These are phyloP conservation scores for Tricholoma flavovirens DNA, from an alignment of 768 basidiomycete species.

Conservation along the genomic window DNA sequence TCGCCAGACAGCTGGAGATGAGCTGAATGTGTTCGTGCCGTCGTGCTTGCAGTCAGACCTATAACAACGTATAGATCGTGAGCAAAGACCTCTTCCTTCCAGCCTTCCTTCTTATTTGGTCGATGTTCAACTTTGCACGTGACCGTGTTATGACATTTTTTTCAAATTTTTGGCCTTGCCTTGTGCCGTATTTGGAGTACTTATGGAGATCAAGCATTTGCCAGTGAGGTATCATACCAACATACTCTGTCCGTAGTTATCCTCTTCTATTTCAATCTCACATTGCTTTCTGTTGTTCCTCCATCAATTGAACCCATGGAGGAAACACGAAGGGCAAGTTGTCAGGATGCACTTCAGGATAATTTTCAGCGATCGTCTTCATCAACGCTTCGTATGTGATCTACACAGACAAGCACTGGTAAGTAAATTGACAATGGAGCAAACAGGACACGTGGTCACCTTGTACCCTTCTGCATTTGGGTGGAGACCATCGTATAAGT, in stretches of 20 bases:
- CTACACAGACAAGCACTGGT: slow-evolving; percentile 29
- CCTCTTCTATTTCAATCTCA: too few species aligned
- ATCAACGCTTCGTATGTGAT: slow-evolving; percentile 61
- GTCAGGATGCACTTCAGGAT: slow-evolving; percentile 67
- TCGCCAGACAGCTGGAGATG: slow-evolving; percentile 17
- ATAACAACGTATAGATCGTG: slow-evolving; percentile 17
- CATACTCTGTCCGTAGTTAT: too few species aligned
- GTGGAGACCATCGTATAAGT: slow-evolving; percentile 76
- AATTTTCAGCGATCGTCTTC: slow-evolving; percentile 46
- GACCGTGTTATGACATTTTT: slow-evolving; percentile 28
- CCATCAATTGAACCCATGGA: background rate
- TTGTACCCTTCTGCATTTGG: slow-evolving; percentile 68
- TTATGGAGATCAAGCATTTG: too few species aligned
- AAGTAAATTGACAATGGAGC: background rate
- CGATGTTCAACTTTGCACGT: slow-evolving; percentile 51
- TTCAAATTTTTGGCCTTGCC: slow-evolving; percentile 2
- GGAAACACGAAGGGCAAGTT: slow-evolving; percentile 51
- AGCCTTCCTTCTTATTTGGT: slow-evolving; percentile 38
- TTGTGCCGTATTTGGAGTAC: slow-evolving; percentile 7
- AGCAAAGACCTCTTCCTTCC: slow-evolving; percentile 16
- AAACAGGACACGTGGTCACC: slow-evolving; percentile 34
- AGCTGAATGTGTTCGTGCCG: slow-evolving; percentile 8
- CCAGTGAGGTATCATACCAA: too few species aligned
- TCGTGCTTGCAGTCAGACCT: slow-evolving; percentile 16
- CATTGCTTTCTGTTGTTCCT: background rate